Percentiles rank a stretch among this genome's conserved stretches.
Evolutionary conservation across 2,329 filamentous ascomycete genomes (phyloP).

Genomic region (Stenocarpella maydis): DNA sequence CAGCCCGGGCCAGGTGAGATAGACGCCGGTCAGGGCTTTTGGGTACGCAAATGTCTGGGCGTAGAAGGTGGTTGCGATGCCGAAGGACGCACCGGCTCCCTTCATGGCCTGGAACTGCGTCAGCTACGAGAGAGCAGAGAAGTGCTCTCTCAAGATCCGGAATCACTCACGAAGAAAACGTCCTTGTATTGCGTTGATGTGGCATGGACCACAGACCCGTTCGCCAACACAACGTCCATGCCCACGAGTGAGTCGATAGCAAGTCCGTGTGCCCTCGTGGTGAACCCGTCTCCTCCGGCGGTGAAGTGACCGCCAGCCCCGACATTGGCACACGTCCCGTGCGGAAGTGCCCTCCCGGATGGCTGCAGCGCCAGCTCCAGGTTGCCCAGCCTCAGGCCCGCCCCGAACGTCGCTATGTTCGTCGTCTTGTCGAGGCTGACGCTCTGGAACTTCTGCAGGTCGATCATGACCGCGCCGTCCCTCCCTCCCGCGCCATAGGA

Average conservation of each 20-base stretch:
- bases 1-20: constrained; percentile 42
- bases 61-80: constrained; percentile 48
- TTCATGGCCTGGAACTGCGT: constrained; percentile 45
- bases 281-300: constrained; percentile 55
- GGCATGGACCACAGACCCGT: constrained; percentile 39
- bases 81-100: constrained; percentile 51
- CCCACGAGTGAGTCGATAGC: constrained; percentile 58
- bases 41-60: constrained; percentile 42
- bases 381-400: constrained; percentile 53
- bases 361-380: constrained; percentile 48
- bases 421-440: constrained; percentile 44
- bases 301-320: constrained; percentile 56
- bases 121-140: not conserved
- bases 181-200: constrained; percentile 37
- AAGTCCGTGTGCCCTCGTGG: constrained; percentile 57
- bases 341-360: constrained; percentile 48
- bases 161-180: constrained; percentile 42
- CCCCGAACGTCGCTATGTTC: constrained; percentile 48
- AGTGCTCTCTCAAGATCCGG: too few relatives aligned
- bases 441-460: constrained; percentile 50
- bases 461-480: constrained; percentile 51
- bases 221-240: constrained; percentile 55
- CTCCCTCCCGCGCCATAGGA: constrained; percentile 55
- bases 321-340: constrained; percentile 56
- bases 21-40: constrained; percentile 47